A percentile compares a stretch with the other conserved stretches of the same genome.
phyloP scores from a whole-genome alignment of 2,329 filamentous ascomycete species.

The Sclerotinia glacialis region DNA sequence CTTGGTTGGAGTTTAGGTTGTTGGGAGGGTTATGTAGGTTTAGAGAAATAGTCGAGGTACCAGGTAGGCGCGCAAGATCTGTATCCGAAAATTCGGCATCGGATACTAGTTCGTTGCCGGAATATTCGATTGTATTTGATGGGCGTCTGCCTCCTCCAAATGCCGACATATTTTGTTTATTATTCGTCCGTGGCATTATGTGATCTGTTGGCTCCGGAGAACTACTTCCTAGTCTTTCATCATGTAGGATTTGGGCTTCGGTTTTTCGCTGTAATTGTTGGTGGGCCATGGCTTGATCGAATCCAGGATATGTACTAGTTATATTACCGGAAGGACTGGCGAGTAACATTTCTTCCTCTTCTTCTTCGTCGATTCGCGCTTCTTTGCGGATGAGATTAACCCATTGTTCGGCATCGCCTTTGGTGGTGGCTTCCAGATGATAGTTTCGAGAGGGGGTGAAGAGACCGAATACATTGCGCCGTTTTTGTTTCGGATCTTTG shows the following conservation, averaged over 20 bases:
- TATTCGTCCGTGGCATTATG: constrained; percentile 23
- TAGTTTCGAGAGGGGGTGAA: constrained; percentile 91
- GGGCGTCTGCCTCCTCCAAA: constrained; percentile 45
- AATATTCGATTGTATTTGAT: constrained; percentile 64
- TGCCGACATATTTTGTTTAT: constrained; percentile 31
- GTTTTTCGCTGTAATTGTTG: constrained; percentile 31
- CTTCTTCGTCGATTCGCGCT: constrained; percentile 82
- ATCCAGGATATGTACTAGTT: constrained; percentile 31
- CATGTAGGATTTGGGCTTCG: constrained; percentile 30
- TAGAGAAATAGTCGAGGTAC: constrained; percentile 32
- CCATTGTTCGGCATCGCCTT: constrained; percentile 80
- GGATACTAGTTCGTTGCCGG: constrained; percentile 68
- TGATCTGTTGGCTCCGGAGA: constrained; percentile 58
- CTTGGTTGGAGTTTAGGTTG: background rate
- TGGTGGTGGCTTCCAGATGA: constrained; percentile 75
- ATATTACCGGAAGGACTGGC: constrained; percentile 57
- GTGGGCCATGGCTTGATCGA: constrained; percentile 35
- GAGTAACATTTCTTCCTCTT: constrained; percentile 78
- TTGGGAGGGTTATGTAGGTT: constrained; percentile 33
- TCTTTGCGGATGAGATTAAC: constrained; percentile 75
- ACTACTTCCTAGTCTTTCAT: constrained; percentile 45
- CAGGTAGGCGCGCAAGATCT: constrained; percentile 46
- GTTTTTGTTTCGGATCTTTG: constrained; percentile 83
- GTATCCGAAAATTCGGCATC: constrained; percentile 84
- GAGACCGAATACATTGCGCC: constrained; percentile 83